Conservation (phyloP, 371 early-diverging fungal genomes). For the Mortierella sp. region DNA sequence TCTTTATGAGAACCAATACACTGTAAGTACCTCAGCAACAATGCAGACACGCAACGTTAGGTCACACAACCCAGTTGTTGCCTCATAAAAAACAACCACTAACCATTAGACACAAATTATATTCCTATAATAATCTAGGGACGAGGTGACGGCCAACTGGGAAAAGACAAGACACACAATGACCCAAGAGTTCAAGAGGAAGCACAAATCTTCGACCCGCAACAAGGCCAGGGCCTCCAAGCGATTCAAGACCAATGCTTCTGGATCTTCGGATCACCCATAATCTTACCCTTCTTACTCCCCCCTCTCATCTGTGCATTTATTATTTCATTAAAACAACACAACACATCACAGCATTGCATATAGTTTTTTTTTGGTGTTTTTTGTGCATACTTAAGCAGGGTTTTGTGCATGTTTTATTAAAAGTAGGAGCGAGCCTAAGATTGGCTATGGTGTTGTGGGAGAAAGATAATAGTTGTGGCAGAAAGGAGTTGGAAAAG, state of each 20-base stretch:
- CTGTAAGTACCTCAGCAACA: slow-evolving; percentile 43
- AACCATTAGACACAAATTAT: not conserved
- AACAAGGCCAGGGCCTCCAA: slow-evolving; percentile 55
- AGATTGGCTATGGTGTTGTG: not conserved
- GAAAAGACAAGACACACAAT: slow-evolving; percentile 61
- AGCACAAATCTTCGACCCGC: slow-evolving; percentile 63
- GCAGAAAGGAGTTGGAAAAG: too few species aligned
- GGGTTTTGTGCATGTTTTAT: not conserved
- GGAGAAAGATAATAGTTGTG: not conserved
- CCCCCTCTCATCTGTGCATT: not conserved
- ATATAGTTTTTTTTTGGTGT: not conserved
- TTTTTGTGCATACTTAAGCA: not conserved
- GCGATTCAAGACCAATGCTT: slow-evolving; percentile 29
- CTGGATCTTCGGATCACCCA: slow-evolving; percentile 12
- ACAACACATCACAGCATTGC: not conserved
- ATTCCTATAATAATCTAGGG: slow-evolving; percentile 40
- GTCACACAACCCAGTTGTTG: too few species aligned
- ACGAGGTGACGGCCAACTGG: slow-evolving; percentile 64
- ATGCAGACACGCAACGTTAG: not conserved
- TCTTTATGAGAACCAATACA: slow-evolving; percentile 63
- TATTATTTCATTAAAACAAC: not conserved
- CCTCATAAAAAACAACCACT: not conserved
- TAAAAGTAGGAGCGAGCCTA: not conserved
- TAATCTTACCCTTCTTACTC: not conserved
- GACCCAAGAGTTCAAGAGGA: slow-evolving; percentile 69